Conservation (phyloP, 495 filamentous ascomycete genomes). For the Aspergillus carlsbadensis region DNA sequence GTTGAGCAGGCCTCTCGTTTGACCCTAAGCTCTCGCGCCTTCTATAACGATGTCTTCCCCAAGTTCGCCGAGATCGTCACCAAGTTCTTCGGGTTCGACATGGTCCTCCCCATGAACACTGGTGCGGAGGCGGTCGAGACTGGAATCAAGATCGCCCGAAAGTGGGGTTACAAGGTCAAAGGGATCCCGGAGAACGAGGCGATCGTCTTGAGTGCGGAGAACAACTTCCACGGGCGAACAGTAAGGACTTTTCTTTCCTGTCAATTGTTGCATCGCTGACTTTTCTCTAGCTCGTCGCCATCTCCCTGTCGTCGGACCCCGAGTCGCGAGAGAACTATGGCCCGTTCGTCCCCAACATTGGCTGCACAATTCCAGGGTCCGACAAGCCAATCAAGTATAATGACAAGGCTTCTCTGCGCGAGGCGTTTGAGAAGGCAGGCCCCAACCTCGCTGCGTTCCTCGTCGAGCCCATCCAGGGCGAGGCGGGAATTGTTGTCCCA, state of each 20-base stretch:
- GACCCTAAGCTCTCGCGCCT: constrained; percentile 92
- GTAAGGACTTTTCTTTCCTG: constrained; percentile 50
- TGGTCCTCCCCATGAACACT: constrained; percentile 99
- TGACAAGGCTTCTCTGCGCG: constrained; percentile 75
- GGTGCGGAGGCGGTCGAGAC: constrained; percentile 99
- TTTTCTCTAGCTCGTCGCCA: constrained; percentile 77
- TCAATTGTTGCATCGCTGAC: neutral
- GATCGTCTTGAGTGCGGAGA: constrained; percentile 75
- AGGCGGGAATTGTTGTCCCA: constrained; percentile 95
- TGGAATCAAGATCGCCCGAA: constrained; percentile 93
- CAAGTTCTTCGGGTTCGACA: constrained; percentile 88
- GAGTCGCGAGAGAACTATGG: constrained; percentile 97
- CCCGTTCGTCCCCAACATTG: constrained; percentile 87
- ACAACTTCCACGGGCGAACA: constrained; percentile 97
- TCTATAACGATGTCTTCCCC: constrained; percentile 99
- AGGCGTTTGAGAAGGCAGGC: constrained; percentile 76
- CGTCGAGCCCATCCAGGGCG: constrained; percentile 96
- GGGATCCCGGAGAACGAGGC: constrained; percentile 83
- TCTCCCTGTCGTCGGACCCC: constrained; percentile 91
- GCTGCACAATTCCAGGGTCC: constrained; percentile 74
- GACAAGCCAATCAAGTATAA: constrained; percentile 80
- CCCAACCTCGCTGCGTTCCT: constrained; percentile 88
- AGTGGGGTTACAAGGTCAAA: constrained; percentile 99
- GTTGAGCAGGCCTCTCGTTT: constrained; percentile 86
- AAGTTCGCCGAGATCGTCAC: constrained; percentile 93